Base-by-base conservation (phyloP, 2,329 filamentous ascomycete genomes). In the Triangularia setosa region DNA sequence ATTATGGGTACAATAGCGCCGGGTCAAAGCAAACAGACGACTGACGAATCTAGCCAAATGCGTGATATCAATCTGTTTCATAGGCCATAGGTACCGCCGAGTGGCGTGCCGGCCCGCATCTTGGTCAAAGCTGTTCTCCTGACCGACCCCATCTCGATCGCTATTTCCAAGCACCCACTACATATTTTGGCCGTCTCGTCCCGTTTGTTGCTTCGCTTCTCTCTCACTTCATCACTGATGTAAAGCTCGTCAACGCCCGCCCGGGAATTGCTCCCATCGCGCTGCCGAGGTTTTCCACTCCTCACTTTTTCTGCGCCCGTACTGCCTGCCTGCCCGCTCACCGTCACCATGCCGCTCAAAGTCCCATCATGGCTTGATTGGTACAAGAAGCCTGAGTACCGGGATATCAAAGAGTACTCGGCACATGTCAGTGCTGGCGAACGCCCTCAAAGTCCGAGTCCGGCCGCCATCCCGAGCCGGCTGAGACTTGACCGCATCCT, bases 321-420 rank as follows among this genome's bases (percentile, higher is more conserved):
- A n/a, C n/a, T n/a, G 55, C 21, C 55, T 33, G n/a, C 4, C 7
- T 21, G 23, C n/a, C 27, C 33, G 55, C 55, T 28, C 14, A 14
- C 33, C 52, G 25, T 44, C 62, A 68, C 40, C 53, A 75, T 76
- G 73, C 48, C 54, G 44, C 35, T 73, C 54, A 69, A 65, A 33
- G 27, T 72, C 28, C 74, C 73, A 0, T 66, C 68, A n/a, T 81
- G 79, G 78, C 68, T 80, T 66, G 64, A 70, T 55, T 82, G 80
- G 80, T 82, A 82, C 71, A 81, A 80, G 73, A 81, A 80, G 69
- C 80, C 80, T 2, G 79, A 81, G 64, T 82, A 81, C 69, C 74
- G 79, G 24, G 79, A 82, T 65, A 78, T 82, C 69, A 78, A 75
- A 53, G 75, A 81, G 65, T 82, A 80, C 67, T 76, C 79, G 24